Evolutionary conservation across 805 yeast genomes (phyloP), one percentile per base, ranked within the genome.

Genomic region (Kuraishia piskuri): DNA sequence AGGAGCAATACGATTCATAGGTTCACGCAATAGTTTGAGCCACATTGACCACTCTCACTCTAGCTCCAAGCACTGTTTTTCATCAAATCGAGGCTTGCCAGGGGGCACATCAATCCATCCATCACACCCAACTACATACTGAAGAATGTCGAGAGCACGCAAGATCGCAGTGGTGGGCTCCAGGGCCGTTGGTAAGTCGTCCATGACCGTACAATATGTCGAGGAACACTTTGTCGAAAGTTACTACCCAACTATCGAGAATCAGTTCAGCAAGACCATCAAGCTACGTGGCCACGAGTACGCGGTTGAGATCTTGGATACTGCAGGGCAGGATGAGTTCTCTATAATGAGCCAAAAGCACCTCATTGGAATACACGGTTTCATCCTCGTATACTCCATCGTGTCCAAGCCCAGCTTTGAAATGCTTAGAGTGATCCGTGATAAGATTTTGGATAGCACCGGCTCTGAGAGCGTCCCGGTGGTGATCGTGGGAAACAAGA

Each of bases 321-420:
- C 97, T 0, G 96, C 96, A 0, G 97, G 97, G 7, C 95, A 89
- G 71, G 96, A 90, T 68, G 96, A 90, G 71, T 88, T 84, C 65
- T 80, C 89, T 50, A 81, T 88, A 58, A 78, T 90, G 68, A 87
- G 83, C 61, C 89, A 87, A 67, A 86, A 87, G 60, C 84, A 87
- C 53, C 70, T 88, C 50, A 84, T 86, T 49, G 94, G 91, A 19
- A 82, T 87, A 36, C 94, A 88, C 62, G 97, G 96, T 1, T 87
- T 87, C 63, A 72, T 90, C 48, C 69, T 91, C 47, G 88, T 89
- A 48, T 90, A 88, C 69, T 86, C 92, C 50, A 90, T 90, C 52
- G 83, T 88, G 26, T 85, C 90, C 48, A 72, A 86, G 60, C 80
- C 83, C 56, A 83, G 92, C 20, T 89, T 90, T 66, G 94, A 88